These are phyloP conservation scores for Kuraishia cidri DNA, from an alignment of 805 yeast species.

Conservation along the genomic window DNA sequence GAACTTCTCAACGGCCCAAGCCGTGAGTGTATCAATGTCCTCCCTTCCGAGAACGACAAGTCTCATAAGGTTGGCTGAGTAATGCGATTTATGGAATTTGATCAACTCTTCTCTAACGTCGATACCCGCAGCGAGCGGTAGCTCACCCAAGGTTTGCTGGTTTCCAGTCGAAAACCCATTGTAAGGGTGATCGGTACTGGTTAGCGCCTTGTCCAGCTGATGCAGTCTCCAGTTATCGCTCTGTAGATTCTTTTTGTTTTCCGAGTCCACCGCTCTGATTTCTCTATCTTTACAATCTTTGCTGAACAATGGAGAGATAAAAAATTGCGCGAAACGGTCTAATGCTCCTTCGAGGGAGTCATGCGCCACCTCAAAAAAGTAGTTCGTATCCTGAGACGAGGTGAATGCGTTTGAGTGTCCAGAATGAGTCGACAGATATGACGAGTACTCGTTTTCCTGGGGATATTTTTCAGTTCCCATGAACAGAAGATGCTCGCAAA, in stretches of 20 bases:
- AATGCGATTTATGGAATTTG: slow-evolving; percentile 60
- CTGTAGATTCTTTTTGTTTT: slow-evolving; percentile 89
- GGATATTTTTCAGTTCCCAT: slow-evolving; percentile 79
- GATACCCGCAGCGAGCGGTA: slow-evolving; percentile 49
- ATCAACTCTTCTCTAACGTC: slow-evolving; percentile 79
- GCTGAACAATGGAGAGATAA: slow-evolving; percentile 74
- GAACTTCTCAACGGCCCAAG: slow-evolving; percentile 64
- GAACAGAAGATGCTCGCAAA: slow-evolving; percentile 63
- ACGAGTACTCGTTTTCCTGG: slow-evolving; percentile 62
- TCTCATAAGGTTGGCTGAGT: slow-evolving; percentile 86
- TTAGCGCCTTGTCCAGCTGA: slow-evolving; percentile 70
- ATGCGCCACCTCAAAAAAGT: slow-evolving; percentile 76
- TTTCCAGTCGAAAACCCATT: slow-evolving; percentile 91
- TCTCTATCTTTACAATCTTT: slow-evolving; percentile 79
- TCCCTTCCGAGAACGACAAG: slow-evolving; percentile 81
- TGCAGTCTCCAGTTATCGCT: slow-evolving; percentile 83
- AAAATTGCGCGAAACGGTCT: slow-evolving; percentile 90
- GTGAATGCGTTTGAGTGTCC: slow-evolving; percentile 93
- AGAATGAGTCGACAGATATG: slow-evolving; percentile 72
- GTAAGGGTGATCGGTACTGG: slow-evolving; percentile 75
- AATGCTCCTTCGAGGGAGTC: slow-evolving; percentile 78
- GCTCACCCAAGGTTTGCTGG: slow-evolving; percentile 57
- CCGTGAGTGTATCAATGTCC: slow-evolving; percentile 57
- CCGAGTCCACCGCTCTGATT: slow-evolving; percentile 91
- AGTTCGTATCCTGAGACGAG: slow-evolving; percentile 81